Evolutionary conservation across 306 rosid species (phyloP).

Genomic region (Dryas octopetala): DNA sequence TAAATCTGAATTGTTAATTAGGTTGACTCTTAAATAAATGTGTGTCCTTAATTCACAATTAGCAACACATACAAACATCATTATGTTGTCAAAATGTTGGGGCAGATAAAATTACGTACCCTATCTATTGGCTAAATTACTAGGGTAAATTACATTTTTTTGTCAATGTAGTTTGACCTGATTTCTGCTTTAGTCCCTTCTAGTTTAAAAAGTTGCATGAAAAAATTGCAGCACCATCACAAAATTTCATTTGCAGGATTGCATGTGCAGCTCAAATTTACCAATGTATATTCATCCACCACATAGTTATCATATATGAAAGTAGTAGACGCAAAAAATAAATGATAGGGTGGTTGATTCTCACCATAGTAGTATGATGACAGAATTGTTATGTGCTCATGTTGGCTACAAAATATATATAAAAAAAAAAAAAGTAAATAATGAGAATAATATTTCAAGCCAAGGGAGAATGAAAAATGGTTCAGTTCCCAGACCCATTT

Average conservation of each 20-base stretch:
- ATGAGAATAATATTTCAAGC: constrained; percentile 4
- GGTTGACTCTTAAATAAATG: no score
- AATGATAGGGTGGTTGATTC: constrained; percentile 26
- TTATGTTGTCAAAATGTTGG: no score
- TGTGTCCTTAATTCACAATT: no score
- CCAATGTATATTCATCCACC: not conserved
- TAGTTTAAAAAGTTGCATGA: no score
- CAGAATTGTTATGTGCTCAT: constrained; percentile 72
- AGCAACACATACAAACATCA: no score
- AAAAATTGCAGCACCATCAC: no score
- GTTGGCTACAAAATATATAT: constrained; percentile 45
- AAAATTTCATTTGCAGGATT: not conserved
- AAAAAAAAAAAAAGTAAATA: constrained; percentile 15
- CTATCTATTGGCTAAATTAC: no score
- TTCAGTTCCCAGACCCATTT: not conserved
- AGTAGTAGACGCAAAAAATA: not conserved
- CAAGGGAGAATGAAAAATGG: not conserved
- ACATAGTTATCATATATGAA: not conserved
- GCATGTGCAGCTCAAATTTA: not conserved
- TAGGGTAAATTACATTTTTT: no score
- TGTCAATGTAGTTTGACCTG: no score
- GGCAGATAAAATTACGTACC: no score
- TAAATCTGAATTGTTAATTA: no score
- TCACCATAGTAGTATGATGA: constrained; percentile 92
- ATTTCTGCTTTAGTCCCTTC: no score